Base-by-base conservation (phyloP, 163 green algal species). In the Prototheca wickerhamii region DNA sequence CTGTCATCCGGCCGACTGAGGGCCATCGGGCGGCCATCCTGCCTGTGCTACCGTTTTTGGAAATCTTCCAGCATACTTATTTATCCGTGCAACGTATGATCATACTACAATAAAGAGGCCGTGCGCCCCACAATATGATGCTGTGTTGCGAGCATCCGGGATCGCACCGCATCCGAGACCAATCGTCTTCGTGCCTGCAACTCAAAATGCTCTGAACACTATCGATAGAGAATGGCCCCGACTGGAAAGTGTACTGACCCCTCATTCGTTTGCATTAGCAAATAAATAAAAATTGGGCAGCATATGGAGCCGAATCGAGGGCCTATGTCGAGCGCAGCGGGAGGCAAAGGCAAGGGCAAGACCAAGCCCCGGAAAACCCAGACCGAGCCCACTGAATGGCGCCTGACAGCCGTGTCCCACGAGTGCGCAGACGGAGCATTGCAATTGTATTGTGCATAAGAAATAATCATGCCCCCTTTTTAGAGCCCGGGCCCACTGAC, bases 271-370 rank as follows among this genome's bases (percentile, higher is more conserved):
- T 18, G 15, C 15, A 15, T 15, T 51, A 18, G 15, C 42, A 51
- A 15, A 18, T n/a, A 51, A n/a, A 15, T n/a, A n/a, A 18, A n/a
- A 15, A 18, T 51, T 18, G 15, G 42, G 42, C 42, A n/a, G n/a
- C n/a, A n/a, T n/a, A n/a, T n/a, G n/a, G n/a, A n/a, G n/a, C n/a
- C n/a, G n/a, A n/a, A n/a, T n/a, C n/a, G n/a, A n/a, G n/a, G n/a
- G n/a, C n/a, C n/a, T n/a, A n/a, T n/a, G n/a, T n/a, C n/a, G n/a
- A n/a, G n/a, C n/a, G n/a, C n/a, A n/a, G n/a, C n/a, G n/a, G n/a
- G n/a, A n/a, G n/a, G n/a, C n/a, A 60, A 60, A 35, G 53, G 53
- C 10, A 34, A 10, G 53, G 53, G 53, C 18, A 60, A 21, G 28
- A n/a, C 20, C 7, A 15, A 25, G 53, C 53, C 53, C 15, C 53